A percentile compares a stretch with the other conserved stretches of the same genome.
phyloP scores from a whole-genome alignment of 2,329 filamentous ascomycete genomes.

The Leptographium procerum region DNA sequence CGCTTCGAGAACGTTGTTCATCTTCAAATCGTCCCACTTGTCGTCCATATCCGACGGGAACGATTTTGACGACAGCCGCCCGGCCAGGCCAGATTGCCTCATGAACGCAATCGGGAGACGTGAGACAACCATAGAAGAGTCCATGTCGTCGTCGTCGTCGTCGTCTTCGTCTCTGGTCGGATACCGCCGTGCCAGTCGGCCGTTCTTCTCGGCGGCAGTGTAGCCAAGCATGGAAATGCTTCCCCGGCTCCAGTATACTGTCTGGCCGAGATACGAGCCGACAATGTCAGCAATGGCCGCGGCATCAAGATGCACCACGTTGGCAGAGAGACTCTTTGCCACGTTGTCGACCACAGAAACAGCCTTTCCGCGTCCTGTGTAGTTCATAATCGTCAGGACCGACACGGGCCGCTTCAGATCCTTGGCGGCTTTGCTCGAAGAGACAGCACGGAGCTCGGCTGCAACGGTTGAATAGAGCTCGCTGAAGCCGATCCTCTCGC shows the following conservation, averaged over 20 bases:
- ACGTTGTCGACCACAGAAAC: constrained; percentile 18
- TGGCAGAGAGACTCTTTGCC: constrained; percentile 38
- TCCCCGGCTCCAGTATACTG: constrained; percentile 33
- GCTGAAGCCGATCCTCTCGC: constrained; percentile 16
- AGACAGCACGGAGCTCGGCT: constrained; percentile 18
- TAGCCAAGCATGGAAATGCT: constrained; percentile 45
- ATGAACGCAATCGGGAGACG: constrained; percentile 11
- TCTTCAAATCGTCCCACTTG: constrained; percentile 52
- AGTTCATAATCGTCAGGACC: constrained; percentile 24
- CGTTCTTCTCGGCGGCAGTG: constrained; percentile 41
- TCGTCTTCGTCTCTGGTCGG: constrained; percentile 16
- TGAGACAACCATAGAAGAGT: constrained; percentile 16
- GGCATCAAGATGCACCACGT: constrained; percentile 57
- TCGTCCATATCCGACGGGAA: constrained; percentile 25
- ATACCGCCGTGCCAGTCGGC: constrained; percentile 27
- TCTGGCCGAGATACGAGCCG: constrained; percentile 58
- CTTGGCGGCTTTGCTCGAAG: constrained; percentile 7
- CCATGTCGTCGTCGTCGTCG: constrained; percentile 23
- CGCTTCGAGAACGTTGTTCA: constrained; percentile 44
- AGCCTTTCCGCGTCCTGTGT: constrained; percentile 19
- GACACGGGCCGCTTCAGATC: constrained; percentile 22
- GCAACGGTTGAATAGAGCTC: constrained; percentile 22
- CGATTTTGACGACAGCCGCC: constrained; percentile 14
- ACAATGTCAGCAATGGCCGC: constrained; percentile 59
- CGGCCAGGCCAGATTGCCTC: constrained; percentile 1